These are phyloP conservation scores for Sapria himalayana DNA, from an alignment of 345 rosid genomes.

Conservation along the genomic window DNA sequence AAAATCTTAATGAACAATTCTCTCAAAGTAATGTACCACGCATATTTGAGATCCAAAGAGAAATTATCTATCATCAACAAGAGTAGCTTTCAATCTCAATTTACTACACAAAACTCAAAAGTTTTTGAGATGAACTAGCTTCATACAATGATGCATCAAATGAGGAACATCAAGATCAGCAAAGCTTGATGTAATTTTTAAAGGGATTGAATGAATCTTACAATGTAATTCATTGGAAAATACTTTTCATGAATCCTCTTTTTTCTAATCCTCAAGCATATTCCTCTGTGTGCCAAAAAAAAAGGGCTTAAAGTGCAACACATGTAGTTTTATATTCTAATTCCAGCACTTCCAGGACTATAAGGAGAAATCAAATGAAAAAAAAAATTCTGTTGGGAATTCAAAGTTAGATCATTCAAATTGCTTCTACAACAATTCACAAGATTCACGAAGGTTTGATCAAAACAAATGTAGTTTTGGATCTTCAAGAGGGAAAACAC, in stretches of 20 bases:
- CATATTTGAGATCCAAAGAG: neutral
- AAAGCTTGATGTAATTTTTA: neutral
- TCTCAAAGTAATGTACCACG: conserved; percentile 3
- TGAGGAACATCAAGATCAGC: neutral
- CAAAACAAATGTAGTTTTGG: neutral
- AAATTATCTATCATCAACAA: neutral
- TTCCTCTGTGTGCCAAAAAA: neutral
- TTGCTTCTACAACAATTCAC: too few relatives aligned
- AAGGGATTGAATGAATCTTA: conserved; percentile 7
- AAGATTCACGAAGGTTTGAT: too few relatives aligned
- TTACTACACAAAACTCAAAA: conserved; percentile 5
- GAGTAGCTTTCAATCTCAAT: neutral
- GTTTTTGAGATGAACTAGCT: conserved; percentile 3
- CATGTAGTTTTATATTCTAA: too few relatives aligned
- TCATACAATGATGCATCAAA: neutral
- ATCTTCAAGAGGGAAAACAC: neutral
- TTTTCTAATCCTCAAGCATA: neutral
- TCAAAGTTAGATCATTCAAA: too few relatives aligned
- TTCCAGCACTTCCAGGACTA: too few relatives aligned
- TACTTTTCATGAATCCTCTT: neutral
- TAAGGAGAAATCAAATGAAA: too few relatives aligned
- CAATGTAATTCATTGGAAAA: neutral
- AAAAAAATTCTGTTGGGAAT: too few relatives aligned
- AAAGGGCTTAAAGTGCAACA: neutral
- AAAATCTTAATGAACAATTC: conserved; percentile 3